Evolutionary conservation across 1,284 basidiomycete genomes (phyloP).

Genomic region (Butyriboletus appendiculatus): DNA sequence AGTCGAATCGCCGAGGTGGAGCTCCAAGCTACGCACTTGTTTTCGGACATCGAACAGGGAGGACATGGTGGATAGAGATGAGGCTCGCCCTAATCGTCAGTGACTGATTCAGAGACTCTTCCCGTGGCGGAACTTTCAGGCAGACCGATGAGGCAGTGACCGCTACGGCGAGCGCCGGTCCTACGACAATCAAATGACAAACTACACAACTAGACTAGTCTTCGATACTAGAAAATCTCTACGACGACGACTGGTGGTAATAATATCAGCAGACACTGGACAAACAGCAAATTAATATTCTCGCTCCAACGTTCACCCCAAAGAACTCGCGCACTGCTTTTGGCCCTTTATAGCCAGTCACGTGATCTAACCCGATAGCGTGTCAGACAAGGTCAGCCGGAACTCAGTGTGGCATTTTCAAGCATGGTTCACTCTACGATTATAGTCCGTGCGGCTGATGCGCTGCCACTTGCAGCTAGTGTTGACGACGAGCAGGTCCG

Average conservation of each 20-base stretch:
- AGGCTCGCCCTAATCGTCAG: no score
- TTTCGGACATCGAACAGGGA: slow-evolving; percentile 56
- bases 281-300: no score
- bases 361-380: slow-evolving; percentile 17
- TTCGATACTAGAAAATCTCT: no score
- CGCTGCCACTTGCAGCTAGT: slow-evolving; percentile 89
- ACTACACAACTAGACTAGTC: not conserved
- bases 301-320: not conserved
- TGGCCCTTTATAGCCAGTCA: slow-evolving; percentile 5
- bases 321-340: not conserved
- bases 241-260: not conserved
- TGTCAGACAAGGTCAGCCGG: not conserved
- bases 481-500: slow-evolving; percentile 92
- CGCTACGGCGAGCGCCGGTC: not conserved
- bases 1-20: slow-evolving; percentile 3
- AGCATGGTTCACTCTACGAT: slow-evolving; percentile 90
- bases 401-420: not conserved
- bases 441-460: slow-evolving; percentile 89
- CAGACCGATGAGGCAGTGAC: not conserved
- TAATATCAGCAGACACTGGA: not conserved
- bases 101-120: not conserved
- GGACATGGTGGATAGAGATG: slow-evolving; percentile 39
- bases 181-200: not conserved
- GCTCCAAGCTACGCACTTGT: slow-evolving; percentile 43
- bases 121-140: not conserved